Evolutionary conservation across 768 basidiomycete species (phyloP).

Genomic region (Serendipita sp.): DNA sequence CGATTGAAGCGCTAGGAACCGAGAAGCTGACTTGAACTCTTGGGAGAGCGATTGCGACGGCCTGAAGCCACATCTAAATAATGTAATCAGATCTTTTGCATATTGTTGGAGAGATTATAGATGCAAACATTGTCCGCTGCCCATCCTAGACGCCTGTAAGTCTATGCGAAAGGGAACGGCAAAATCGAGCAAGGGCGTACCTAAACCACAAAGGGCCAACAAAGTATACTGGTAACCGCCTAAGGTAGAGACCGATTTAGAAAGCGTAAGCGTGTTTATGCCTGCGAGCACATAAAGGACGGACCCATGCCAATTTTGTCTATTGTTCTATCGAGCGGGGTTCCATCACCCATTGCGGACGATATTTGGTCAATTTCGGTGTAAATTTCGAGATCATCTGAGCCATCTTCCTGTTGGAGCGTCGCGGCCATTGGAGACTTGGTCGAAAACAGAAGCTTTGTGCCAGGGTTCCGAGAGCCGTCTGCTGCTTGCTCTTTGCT

Average conservation of each 20-base stretch:
- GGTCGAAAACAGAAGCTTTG: not conserved
- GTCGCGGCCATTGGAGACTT: not conserved
- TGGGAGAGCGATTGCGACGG: constrained; percentile 86
- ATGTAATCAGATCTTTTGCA: constrained; percentile 8
- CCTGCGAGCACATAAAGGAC: constrained; percentile 10
- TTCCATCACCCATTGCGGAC: constrained; percentile 13
- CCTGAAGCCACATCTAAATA: constrained; percentile 83
- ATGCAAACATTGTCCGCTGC: constrained; percentile 72
- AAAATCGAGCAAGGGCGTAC: constrained; percentile 31
- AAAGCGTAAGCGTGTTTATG: not conserved
- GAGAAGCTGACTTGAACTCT: constrained; percentile 37
- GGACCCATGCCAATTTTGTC: constrained; percentile 80
- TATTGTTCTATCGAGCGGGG: constrained; percentile 65
- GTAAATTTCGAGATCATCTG: not conserved
- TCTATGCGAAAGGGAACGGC: not conserved
- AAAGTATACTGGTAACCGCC: constrained; percentile 71
- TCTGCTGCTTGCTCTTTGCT: too few species aligned
- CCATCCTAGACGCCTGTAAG: constrained; percentile 46
- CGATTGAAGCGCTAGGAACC: constrained; percentile 68
- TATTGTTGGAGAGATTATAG: constrained; percentile 4
- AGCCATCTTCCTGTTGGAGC: not conserved
- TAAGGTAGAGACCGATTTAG: constrained; percentile 15
- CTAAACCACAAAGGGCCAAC: constrained; percentile 73
- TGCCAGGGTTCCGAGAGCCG: too few species aligned
- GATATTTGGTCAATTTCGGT: constrained; percentile 1